Base-by-base conservation (phyloP, 306 rosid species). In the Glycine latifolia region DNA sequence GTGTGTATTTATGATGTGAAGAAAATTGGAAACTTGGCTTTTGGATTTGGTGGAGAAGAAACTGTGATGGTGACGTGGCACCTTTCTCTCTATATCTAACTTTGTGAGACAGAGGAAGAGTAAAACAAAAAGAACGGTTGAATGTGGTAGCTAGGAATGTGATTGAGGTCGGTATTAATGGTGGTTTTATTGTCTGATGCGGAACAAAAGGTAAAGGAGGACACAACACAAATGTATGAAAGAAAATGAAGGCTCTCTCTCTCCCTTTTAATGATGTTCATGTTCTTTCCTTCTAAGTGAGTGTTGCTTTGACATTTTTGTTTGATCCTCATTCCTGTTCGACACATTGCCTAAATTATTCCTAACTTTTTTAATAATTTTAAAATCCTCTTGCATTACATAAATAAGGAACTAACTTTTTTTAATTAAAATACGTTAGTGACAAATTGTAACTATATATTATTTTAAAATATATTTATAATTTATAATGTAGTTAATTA, bases 61-160 rank as follows among this genome's bases (percentile, higher is more conserved):
- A 46, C 73, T n/a, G 63, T 16, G 87, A 80, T 15, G 83, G 49
- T 78, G 82, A 84, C 82, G 86, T 81, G 86, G 84, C 71, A 84
- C 47, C 69, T 56, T n/a, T 15, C 16, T 70, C 47, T 72, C 7
- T 55, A 35, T 59, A 31, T n/a, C 14, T 13, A 35, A 13, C 10
- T 79, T 46, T 16, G 73, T 20, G 78, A 35, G 58, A 54, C 39
- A 14, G 79, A 41, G 43, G 41, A 66, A 59, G 35, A 70, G 71
- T 6, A 15, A 43, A 43, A 68, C 37, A 68, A 68, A 68, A 68
- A 44, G 49, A 8, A 13, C 9, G 65, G 70, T n/a, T 11, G 72
- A 46, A 31, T 20, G 11, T 54, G 16, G 72, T 7, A 58, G 14
- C 16, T 52, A 17, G 68, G 65, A 69, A 63, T 78, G 53, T 63